Evolutionary conservation across 495 filamentous ascomycete species (phyloP), one percentile per base, ranked within the genome.

Genomic region (Penicillium macrosclerotiorum): DNA sequence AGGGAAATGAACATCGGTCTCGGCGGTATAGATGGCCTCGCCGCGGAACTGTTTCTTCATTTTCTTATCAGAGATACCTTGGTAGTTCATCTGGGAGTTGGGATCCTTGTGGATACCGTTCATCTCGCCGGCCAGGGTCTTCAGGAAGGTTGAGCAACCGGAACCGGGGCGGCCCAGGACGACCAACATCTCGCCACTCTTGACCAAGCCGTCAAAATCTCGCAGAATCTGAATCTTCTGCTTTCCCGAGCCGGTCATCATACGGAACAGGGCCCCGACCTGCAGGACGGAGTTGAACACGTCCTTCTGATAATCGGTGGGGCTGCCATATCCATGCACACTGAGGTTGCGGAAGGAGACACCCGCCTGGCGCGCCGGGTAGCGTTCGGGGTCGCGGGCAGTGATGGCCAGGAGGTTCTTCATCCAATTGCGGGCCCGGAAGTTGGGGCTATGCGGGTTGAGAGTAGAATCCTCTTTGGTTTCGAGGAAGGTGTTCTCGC

Each of bases 301-400:
- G 65, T 86, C 82, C 70, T 90, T 91, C 61, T 93, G 88, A 57
- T 87, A 92, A 64, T 91, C 87, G 2, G 86, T 88, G 1, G 84
- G 70, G 33, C 76, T 79, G 17, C 87, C 88, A 59, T 82, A 91
- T 23, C 88, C 88, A 64, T 89, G 82, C 17, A 89, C 83, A 46
- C 78, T 86, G 45, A 93, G 69, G 53, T 88, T 79, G 54, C 75
- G 78, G 55, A 74, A 78, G 2, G 68, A 54, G 5, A 78, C 50
- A 26, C 76, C 75, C 5, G 74, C 73, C 23, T 68, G 58, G 24
- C 75, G 64, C 24, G 57, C 32, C 0, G 67, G 73, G 47, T 72
- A 76, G 19, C 63, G 60, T 54, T 73, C 74, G 4, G 69, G 69
- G 54, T 79, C 73, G 30, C 73, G 68, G 5, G 72, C 68, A 8